These are phyloP conservation scores for Heracleum sosnowskyi DNA, from an alignment of 129 eudicot species.

Conservation along the genomic window DNA sequence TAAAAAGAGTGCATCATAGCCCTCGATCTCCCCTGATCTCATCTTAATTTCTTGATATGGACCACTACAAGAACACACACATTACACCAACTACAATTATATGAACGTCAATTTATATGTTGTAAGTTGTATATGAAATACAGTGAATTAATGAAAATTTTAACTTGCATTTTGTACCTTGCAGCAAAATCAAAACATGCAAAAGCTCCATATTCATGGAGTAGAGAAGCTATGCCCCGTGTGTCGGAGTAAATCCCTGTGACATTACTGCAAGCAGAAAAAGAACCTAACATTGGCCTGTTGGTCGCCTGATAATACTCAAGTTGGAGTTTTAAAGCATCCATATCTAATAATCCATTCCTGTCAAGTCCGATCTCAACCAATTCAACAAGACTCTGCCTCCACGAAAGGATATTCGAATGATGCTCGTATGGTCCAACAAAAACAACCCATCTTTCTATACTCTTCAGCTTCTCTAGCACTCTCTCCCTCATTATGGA, in stretches of 20 bases:
- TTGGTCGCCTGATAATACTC: conserved; percentile 12
- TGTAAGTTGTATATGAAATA: neutral
- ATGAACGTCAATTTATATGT: no score
- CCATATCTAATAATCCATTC: conserved; percentile 32
- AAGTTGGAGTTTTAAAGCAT: conserved; percentile 24
- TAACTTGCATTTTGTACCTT: conserved; percentile 40
- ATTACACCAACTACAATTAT: no score
- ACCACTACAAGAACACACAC: conserved; percentile 17
- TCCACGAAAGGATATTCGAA: conserved; percentile 79
- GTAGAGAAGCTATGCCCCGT: conserved; percentile 28
- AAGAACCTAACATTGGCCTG: conserved; percentile 45
- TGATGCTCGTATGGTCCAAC: conserved; percentile 90
- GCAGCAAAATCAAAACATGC: conserved; percentile 61
- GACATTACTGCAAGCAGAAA: conserved; percentile 64
- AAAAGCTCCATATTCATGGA: conserved; percentile 43
- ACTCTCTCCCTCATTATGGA: conserved; percentile 41
- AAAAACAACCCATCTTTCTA: conserved; percentile 86
- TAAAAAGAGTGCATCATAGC: conserved; percentile 67
- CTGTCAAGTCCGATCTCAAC: conserved; percentile 57
- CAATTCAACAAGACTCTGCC: conserved; percentile 72
- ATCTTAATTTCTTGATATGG: conserved; percentile 71
- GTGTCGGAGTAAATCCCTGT: conserved; percentile 41
- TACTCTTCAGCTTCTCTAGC: conserved; percentile 21
- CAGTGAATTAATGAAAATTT: neutral
- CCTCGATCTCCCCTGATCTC: conserved; percentile 67